Base-by-base conservation (phyloP, 2,329 filamentous ascomycete species). In the Polychaeton citri region DNA sequence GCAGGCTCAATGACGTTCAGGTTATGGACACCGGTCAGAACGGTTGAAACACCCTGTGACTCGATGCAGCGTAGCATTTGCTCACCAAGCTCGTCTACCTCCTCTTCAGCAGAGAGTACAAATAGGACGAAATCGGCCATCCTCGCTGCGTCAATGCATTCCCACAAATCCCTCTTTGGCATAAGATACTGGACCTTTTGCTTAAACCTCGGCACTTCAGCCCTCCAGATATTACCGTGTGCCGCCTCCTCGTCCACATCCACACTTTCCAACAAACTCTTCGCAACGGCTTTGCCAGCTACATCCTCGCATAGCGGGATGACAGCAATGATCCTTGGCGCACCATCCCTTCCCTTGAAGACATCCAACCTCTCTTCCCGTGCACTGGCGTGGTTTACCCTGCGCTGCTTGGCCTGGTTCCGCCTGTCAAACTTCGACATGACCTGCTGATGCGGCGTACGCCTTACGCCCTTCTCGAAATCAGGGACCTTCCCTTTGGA, bases 351-450 rank as follows among this genome's bases (percentile, higher is more conserved):
- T 4, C 88, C 90, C n/a, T 74, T 63, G 53, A 98, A 98, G 16
- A 98, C 68, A 24, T 76, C 83, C 0, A 74, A 77, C 35, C 85
- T 80, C 47, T 81, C 80, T 33, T 81, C 70, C 53, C 90, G 81
- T 50, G 90, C 85, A 54, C 78, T 78, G 54, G 86, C 77, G 62
- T 96, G 95, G 48, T 77, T 69, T 43, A 81, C 66, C 51, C 88
- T 82, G 59, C 80, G 78, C 67, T 98, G 90, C 61, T 88, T 88
- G 49, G 85, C 83, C 66, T 93, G 85, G 61, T 98, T 96, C 50
- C 85, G 79, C 41, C 90, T 81, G 61, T 94, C 86, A 58, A 98
- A 74, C 63, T 96, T 98, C 40, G 86, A 93, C 83, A 95, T 88
- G 63, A 95, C 76, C 64, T 94, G 85, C 59, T 98, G 90, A 59